Base-by-base conservation (phyloP, 2,329 filamentous ascomycete genomes). In the Cladophialophora bantiana region DNA sequence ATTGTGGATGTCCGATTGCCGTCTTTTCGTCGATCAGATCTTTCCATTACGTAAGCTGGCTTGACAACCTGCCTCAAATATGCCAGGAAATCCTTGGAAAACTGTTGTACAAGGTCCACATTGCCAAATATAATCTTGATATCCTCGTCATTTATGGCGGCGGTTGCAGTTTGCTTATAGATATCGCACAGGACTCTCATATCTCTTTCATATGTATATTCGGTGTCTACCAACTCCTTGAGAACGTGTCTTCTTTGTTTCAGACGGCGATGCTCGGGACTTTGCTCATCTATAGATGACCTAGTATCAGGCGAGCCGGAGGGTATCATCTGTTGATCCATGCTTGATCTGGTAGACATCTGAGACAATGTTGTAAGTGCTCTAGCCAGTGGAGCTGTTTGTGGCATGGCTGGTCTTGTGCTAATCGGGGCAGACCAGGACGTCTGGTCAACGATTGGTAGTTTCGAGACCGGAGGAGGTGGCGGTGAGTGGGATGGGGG, bases 141-240 rank as follows among this genome's bases (percentile, higher is more conserved):
- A 69, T 96, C 96, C 70, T 94, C 91, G 50, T 87, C 82, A 52
- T 91, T 92, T 34, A 97, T 86, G 70, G 93, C 88, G 10, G 91
- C 90, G 72, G 91, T 89, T 0, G 93, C 92, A 0, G 95, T 98
- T 52, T 92, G 93, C 78, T 96, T 96, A 83, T 98, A 99, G 62
- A 99, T 98, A 75, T 98, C 94, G 75, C 96, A 93, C 2, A 97
- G 90, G 61, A 99, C 94, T 77, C 94, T 97, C 92, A 99, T 94
- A 77, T 99, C 95, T 70, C 93, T 88, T 64, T 96, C 89, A 78
- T 96, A 98, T 5, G 90, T 89, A 56, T 93, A 89, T 77, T 99
- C 95, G 0, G 95, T 99, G 74, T 97, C 93, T 54, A 97, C 86
- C 42, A 99, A 83, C 78, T 99, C 95, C 75, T 94, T 94, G 74